Evolutionary conservation across 2,329 filamentous ascomycete species (phyloP), one percentile per base, ranked within the genome.

Genomic region (Aureobasidium leucospermi): DNA sequence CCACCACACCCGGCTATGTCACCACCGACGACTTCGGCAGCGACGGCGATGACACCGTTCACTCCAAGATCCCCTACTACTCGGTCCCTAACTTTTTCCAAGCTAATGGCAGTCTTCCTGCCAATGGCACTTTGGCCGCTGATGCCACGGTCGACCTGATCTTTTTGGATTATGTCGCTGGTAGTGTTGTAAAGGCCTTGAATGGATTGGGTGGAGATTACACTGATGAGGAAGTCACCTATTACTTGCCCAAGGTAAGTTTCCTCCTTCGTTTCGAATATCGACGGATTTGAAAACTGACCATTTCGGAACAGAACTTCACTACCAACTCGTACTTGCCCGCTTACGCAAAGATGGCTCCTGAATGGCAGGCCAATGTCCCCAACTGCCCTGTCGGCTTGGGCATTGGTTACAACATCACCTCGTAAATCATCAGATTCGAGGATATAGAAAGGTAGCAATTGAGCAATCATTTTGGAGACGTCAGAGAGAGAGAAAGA

Each of bases 21-120:
- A 85, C 82, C 0, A 75, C 67, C 2, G 82, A 85, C 62, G 82
- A 83, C 66, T 84, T 82, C 64, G 82, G 81, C 53, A 74, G 69
- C 3, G 81, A 76, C 63, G 79, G 81, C 15, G 82, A 84, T 64
- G 82, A 85, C 62, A 84, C 81, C 0, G 65, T 74, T 6, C 81
- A 84, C 68, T 71, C 73, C 4, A 55, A 59, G 7, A 80, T 83
- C 45, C 75, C 79, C 1, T 66, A 72, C 59, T 81, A 78, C 69
- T 46, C 65, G 1, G 73, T 79, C 45, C 81, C 81, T 4, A 73
- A 77, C 62, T 79, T 79, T 64, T 78, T 81, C 64, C 76, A 80
- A 65, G 75, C 75, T 2, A 75, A 77, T 15, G 79, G 70, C 6
- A 78, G 75, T 0, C 81, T 83, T 58, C 77, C 78, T 0, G 60